Evolutionary conservation across 2,329 filamentous ascomycete species (phyloP), one percentile per base, ranked within the genome.

Genomic region (Sporothrix humicola): DNA sequence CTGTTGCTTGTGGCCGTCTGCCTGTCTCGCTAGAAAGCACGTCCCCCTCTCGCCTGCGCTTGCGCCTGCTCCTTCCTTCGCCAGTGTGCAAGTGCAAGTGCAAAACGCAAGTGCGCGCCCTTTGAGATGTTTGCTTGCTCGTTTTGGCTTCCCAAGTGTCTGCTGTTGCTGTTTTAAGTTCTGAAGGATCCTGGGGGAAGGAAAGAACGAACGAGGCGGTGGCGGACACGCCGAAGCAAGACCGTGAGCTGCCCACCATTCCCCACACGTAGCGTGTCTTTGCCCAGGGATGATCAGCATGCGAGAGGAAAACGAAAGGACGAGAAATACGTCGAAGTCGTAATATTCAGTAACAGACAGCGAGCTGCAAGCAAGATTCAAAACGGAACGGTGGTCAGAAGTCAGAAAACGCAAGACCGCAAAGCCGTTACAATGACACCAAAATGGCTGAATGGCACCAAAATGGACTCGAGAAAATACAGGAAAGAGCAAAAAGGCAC

Each of bases 161-260:
- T 31, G 3, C 9, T 61, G 56, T n/a, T 12, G 20, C 58, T n/a
- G 26, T 61, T 61, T 9, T 12, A 56, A 56, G 44, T 37, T 31
- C 13, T 17, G 31, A 37, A 37, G 12, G 26, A 37, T 37, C 54
- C 17, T 10, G 15, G 8, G 7, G n/a, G 17, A 44, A 17, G 17
- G 59, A 44, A 65, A 20, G 59, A 23, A 42, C 59, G 37, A 65
- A 65, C 59, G 59, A 46, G 37, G 37, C 59, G 59, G 59, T 65
- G 54, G 31, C 15, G 42, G 42, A 46, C 42, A 42, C 69, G 69
- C 69, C 69, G 69, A 71, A 61, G 69, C 69, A 71, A 71, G 69
- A 20, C 69, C 69, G 69, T n/a, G 42, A 61, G 54, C 56, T 61
- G 52, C 56, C 69, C 56, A 46, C 50, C 26, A 31, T 56, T 48